Conservation (phyloP, 257 asterid species). For the Scutellaria barbata region DNA sequence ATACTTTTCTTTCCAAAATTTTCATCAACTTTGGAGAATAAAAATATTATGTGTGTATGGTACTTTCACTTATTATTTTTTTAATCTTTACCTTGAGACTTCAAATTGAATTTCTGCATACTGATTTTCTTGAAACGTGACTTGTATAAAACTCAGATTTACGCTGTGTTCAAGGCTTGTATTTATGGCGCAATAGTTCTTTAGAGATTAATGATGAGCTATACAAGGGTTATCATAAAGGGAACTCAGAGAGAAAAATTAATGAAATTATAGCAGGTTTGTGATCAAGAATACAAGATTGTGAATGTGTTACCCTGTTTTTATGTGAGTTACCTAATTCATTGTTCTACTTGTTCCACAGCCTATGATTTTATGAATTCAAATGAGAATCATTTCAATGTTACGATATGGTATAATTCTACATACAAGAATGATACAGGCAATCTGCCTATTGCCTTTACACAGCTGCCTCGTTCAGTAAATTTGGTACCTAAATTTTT, state of each 20-base stretch:
- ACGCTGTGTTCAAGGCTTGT: constrained; percentile 65
- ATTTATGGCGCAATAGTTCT: constrained; percentile 89
- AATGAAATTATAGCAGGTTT: constrained; percentile 88
- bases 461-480: constrained; percentile 93
- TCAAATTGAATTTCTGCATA: background rate
- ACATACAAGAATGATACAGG: constrained; percentile 78
- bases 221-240: constrained; percentile 82
- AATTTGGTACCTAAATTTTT: constrained; percentile 70
- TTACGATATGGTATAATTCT: constrained; percentile 89
- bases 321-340: constrained; percentile 32
- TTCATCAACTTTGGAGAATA: constrained; percentile 4
- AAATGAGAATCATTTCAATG: constrained; percentile 64
- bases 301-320: constrained; percentile 20
- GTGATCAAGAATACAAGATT: constrained; percentile 25
- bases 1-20: constrained; percentile 15
- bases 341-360: constrained; percentile 47
- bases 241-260: constrained; percentile 68
- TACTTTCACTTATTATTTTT: background rate
- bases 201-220: constrained; percentile 80
- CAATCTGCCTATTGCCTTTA: constrained; percentile 57
- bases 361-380: constrained; percentile 87
- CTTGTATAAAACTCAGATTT: constrained; percentile 54
- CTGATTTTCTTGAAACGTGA: constrained; percentile 9
- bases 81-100: background rate
- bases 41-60: background rate